Evolutionary conservation across 805 yeast species (phyloP), one percentile per base, ranked within the genome.

Genomic region (Wickerhamomyces silvicola): DNA sequence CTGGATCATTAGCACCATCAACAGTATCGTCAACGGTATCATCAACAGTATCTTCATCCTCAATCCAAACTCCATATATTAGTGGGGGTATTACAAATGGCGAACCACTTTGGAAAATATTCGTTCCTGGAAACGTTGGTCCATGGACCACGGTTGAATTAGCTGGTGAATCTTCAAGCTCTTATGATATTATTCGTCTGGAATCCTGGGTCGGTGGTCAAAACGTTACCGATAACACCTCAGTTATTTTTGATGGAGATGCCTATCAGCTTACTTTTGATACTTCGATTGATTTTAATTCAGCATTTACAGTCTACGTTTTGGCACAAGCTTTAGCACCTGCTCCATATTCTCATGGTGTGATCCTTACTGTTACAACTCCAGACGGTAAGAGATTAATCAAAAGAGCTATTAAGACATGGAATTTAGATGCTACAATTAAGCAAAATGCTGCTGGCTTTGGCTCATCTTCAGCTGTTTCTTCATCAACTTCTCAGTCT

Each of bases 311-410:
- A 54, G 49, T 9, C 47, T 46, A 10, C 76, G 30, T 2, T 44
- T 41, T 39, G 74, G 82, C 50, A 81, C 75, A 18, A 58, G 52
- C 24, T 70, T 59, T 87, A 86, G 81, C 11, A 79, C 58, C 46
- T 67, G 64, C n/a, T 83, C 88, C 19, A 79, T 72, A 2, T 71
- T 15, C 34, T 14, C 6, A 10, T 22, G 24, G 27, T 12, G 21
- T 22, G 13, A n/a, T 10, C 4, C 14, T 31, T n/a, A 18, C 24
- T 21, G 13, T 32, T 10, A 22, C 16, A 4, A 10, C 25, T 19
- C 25, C 28, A 14, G 19, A 16, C n/a, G 22, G 16, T 9, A 12
- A 15, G 18, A 60, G 2, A 72, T 21, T 16, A 11, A n/a, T 28
- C 14, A 25, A 18, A 19, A 23, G 30, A 32, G 36, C 28, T 15